Conservation (phyloP, 495 filamentous ascomycete species). For the Glutinoglossum americanum region DNA sequence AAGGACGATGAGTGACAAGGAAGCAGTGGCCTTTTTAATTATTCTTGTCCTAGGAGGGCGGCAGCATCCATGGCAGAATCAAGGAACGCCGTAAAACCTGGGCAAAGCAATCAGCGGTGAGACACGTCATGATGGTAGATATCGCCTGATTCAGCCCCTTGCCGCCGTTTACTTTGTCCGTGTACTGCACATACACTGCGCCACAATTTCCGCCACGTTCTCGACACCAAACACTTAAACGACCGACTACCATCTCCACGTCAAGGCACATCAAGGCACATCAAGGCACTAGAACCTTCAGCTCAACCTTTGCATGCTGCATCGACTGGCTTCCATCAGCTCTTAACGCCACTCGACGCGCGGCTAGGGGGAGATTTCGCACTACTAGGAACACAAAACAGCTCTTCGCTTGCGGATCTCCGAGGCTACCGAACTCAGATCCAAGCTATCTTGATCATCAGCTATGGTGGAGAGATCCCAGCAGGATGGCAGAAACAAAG, state of each 20-base stretch:
- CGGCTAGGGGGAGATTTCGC: neutral
- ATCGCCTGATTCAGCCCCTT: neutral
- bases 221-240: neutral
- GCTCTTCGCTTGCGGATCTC: neutral
- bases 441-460: slow-evolving; percentile 6
- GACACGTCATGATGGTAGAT: neutral
- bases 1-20: neutral
- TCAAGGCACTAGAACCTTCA: slow-evolving; percentile 3
- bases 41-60: neutral
- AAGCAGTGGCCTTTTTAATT: neutral
- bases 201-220: neutral
- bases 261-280: slow-evolving; percentile 3
- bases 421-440: neutral
- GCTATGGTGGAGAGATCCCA: slow-evolving; percentile 24
- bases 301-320: neutral
- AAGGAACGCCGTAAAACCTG: neutral
- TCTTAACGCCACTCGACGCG: neutral
- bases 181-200: neutral
- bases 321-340: neutral
- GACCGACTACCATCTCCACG: slow-evolving; percentile 1
- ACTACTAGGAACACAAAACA: neutral
- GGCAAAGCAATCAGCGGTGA: neutral
- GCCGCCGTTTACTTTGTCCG: too few species aligned
- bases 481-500: slow-evolving; percentile 55
- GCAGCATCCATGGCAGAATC: neutral